Conservation (phyloP, 139 green algal species). For the Nannochloris sp. region DNA sequence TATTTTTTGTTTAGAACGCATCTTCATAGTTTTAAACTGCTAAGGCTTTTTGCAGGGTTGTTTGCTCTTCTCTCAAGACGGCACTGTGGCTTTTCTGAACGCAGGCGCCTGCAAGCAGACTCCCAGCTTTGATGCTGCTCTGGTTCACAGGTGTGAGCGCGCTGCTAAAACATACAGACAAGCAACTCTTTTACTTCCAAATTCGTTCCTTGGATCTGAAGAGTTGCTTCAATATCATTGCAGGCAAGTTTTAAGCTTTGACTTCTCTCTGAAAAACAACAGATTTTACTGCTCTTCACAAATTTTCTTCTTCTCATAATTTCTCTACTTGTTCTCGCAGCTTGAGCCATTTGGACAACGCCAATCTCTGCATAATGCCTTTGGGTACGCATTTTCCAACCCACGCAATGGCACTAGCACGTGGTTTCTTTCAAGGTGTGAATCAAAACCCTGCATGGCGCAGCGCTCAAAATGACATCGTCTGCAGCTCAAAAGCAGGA, state of each 20-base stretch:
- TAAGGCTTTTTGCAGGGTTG: no score
- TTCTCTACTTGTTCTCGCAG: neutral
- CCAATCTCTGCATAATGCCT: conserved; percentile 3
- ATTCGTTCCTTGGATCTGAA: neutral
- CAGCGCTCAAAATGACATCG: neutral
- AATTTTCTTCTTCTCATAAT: neutral
- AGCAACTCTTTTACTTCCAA: conserved; percentile 5
- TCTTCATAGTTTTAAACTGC: no score
- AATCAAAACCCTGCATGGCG: conserved; percentile 1
- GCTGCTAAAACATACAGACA: conserved; percentile 1
- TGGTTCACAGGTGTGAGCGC: no score
- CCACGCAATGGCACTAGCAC: neutral
- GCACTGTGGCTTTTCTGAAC: no score
- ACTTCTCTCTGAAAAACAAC: no score
- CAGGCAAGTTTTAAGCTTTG: no score
- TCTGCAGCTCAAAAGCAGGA: neutral
- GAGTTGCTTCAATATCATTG: no score
- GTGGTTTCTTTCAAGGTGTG: neutral
- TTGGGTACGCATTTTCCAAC: neutral
- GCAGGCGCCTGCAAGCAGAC: no score
- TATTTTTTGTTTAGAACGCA: neutral
- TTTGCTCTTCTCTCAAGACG: no score
- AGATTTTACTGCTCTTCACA: neutral
- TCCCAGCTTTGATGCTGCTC: no score
- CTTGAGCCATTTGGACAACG: neutral